These are phyloP conservation scores for Hirschfeldia incana DNA, from an alignment of 345 rosid species.

Conservation along the genomic window DNA sequence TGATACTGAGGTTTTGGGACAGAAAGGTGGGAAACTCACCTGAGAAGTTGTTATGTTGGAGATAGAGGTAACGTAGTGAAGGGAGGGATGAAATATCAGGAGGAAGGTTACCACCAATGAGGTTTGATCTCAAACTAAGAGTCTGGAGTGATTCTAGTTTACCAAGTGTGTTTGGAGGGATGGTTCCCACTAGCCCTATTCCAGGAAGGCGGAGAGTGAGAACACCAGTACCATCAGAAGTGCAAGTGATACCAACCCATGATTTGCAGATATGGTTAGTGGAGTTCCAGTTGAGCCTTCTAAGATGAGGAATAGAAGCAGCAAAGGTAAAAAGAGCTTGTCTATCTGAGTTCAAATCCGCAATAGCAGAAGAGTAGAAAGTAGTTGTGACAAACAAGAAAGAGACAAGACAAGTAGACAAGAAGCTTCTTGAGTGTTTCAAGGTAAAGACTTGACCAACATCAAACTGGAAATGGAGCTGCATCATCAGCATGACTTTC, in stretches of 20 bases:
- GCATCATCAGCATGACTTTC: constrained; percentile 31
- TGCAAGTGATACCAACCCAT: constrained; percentile 60
- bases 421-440: constrained; percentile 39
- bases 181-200: constrained; percentile 60
- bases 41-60: constrained; percentile 71
- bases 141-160: constrained; percentile 60
- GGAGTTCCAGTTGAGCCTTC: constrained; percentile 66
- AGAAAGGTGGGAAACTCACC: constrained; percentile 64
- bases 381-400: constrained; percentile 35
- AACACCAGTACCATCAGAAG: constrained; percentile 44
- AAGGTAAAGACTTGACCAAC: constrained; percentile 1
- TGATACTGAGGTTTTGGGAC: constrained; percentile 47
- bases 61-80: constrained; percentile 63
- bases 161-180: constrained; percentile 70
- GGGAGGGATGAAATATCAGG: constrained; percentile 62
- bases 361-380: constrained; percentile 44
- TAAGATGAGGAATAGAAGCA: constrained; percentile 54
- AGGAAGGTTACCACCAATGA: constrained; percentile 71
- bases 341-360: constrained; percentile 64
- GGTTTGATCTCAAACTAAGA: constrained; percentile 72
- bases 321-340: constrained; percentile 70
- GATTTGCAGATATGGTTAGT: constrained; percentile 50
- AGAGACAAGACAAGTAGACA: constrained; percentile 30
- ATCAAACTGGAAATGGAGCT: constrained; percentile 27
- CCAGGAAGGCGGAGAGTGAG: constrained; percentile 69